Evolutionary conservation across 139 green algal genomes (phyloP).

Genomic region (Micromonas pusilla): DNA sequence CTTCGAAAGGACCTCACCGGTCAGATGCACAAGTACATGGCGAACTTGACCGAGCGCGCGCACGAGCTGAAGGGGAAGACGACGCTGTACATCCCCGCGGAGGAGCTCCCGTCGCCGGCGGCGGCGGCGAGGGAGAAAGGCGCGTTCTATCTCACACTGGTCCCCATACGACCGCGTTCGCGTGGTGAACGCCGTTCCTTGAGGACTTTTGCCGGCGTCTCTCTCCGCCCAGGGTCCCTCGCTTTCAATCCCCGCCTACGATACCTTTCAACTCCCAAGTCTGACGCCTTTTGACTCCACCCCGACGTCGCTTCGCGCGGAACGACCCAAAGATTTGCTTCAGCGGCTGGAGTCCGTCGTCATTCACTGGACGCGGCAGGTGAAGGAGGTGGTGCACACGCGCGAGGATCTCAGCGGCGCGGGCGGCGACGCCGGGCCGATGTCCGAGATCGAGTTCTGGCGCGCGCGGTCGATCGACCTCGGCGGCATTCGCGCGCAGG

Average conservation of each 20-base stretch:
- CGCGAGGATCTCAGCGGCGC: slow-evolving; percentile 1
- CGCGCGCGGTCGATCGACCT: slow-evolving; percentile 62
- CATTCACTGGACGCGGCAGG: slow-evolving; percentile 80
- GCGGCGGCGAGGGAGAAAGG: slow-evolving; percentile 30
- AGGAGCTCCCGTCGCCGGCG: slow-evolving; percentile 22
- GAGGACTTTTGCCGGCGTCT: too few species aligned
- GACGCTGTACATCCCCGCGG: slow-evolving; percentile 68
- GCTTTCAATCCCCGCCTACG: too few species aligned
- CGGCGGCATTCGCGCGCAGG: slow-evolving; percentile 59
- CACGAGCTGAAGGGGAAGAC: slow-evolving; percentile 64
- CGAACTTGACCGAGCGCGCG: slow-evolving; percentile 63
- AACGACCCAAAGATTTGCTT: slow-evolving; percentile 73
- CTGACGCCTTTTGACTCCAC: too few species aligned
- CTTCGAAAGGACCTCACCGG: slow-evolving; percentile 63
- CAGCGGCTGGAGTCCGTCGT: slow-evolving; percentile 74
- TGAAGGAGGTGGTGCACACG: slow-evolving; percentile 55
- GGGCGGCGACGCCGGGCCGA: slow-evolving; percentile 52
- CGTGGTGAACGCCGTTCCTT: too few species aligned
- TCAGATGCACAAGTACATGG: slow-evolving; percentile 70
- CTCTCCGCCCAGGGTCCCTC: too few species aligned
- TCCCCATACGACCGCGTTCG: too few species aligned
- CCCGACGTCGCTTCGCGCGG: too few species aligned
- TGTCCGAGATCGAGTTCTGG: slow-evolving; percentile 83
- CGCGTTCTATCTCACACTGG: too few species aligned
- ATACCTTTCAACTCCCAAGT: too few species aligned